Conservation (phyloP, 192 early-diverging fungal genomes). For the Mortierella hygrophila region DNA sequence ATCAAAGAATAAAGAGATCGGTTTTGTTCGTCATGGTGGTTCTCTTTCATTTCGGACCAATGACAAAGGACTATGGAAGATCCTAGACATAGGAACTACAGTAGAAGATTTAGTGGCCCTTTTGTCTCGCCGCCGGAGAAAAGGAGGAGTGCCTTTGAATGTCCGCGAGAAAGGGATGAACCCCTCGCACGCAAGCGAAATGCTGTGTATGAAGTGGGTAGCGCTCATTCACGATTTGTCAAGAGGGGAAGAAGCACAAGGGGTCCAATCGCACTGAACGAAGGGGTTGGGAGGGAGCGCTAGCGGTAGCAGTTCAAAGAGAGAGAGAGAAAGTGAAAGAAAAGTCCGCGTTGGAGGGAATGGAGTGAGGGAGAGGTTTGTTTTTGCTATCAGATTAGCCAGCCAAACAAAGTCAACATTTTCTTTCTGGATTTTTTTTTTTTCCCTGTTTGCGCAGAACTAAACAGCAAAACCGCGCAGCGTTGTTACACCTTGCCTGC, state of each 20-base stretch:
- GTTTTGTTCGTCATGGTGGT: neutral
- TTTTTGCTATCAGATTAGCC: neutral
- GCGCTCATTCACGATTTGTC: neutral
- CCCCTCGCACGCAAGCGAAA: no score
- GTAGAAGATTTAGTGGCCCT: neutral
- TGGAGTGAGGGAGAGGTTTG: neutral
- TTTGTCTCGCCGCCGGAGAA: neutral
- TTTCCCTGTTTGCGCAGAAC: neutral
- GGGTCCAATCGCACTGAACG: neutral
- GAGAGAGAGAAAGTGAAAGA: neutral
- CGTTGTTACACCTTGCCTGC: neutral
- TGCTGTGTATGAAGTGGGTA: neutral
- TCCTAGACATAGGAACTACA: neutral
- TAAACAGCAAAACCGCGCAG: neutral
- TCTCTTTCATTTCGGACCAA: neutral
- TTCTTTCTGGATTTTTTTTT: neutral
- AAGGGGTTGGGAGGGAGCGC: neutral
- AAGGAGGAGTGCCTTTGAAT: neutral
- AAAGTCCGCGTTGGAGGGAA: slow-evolving; percentile 3
- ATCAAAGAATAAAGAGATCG: neutral
- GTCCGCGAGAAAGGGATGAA: neutral
- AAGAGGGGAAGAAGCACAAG: neutral
- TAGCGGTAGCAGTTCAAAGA: neutral
- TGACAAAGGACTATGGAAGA: neutral
- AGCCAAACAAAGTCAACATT: neutral